A percentile compares a stretch with the other conserved stretches of the same genome.
These are phyloP conservation scores for Talaromyces borbonicus DNA, from an alignment of 495 filamentous ascomycete species.

Conservation along the genomic window DNA sequence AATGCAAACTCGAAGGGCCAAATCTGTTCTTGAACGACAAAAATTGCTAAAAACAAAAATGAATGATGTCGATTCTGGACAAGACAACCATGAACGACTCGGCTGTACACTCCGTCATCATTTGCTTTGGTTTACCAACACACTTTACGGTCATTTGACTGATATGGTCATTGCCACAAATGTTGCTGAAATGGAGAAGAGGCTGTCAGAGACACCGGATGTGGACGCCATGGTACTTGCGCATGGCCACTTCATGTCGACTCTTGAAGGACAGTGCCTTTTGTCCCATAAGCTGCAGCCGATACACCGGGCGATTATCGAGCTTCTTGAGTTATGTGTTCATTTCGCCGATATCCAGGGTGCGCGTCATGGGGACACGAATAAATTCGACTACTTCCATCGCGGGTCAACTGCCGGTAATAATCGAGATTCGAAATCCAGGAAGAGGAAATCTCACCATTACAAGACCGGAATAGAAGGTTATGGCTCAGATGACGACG, in stretches of 20 bases:
- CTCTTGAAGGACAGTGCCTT: conserved; percentile 54
- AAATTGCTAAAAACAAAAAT: conserved; percentile 20
- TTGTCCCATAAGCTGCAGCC: conserved; percentile 52
- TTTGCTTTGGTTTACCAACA: conserved; percentile 71
- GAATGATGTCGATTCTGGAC: conserved; percentile 2
- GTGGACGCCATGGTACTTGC: conserved; percentile 72
- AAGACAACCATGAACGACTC: conserved; percentile 24
- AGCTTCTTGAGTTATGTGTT: conserved; percentile 50
- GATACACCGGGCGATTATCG: conserved; percentile 55
- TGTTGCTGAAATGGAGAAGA: conserved; percentile 37
- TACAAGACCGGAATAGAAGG: no score
- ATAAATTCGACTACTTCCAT: conserved; percentile 12
- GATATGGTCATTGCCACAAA: conserved; percentile 57
- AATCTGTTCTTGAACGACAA: conserved; percentile 53
- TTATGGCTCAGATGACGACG: conserved; percentile 5
- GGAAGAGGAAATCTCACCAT: no score
- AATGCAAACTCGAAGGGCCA: conserved; percentile 67
- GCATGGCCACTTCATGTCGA: conserved; percentile 52
- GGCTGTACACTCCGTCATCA: conserved; percentile 60
- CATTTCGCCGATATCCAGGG: conserved; percentile 39
- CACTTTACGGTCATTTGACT: conserved; percentile 63
- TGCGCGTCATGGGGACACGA: conserved; percentile 14
- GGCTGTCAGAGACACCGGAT: conserved; percentile 53
- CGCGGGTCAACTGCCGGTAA: background rate
- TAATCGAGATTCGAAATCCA: conserved; percentile 1